Evolutionary conservation across 805 yeast species (phyloP).

Genomic region (Schwanniomyces pseudopolymorphus): DNA sequence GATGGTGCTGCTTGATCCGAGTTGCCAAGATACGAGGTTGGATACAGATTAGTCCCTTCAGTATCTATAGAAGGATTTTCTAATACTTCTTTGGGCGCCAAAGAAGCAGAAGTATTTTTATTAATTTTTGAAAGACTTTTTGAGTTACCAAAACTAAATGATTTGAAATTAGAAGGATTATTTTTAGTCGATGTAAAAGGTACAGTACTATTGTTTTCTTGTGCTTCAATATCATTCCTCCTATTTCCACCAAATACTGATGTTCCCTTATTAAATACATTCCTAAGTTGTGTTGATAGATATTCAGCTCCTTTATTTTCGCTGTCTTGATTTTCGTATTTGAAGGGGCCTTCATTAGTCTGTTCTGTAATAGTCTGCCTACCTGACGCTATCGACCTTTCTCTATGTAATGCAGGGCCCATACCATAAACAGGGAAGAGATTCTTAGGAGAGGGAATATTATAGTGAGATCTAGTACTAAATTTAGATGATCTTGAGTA

Average conservation of each 20-base stretch:
- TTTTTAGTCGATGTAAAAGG: background rate
- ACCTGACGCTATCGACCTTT: conserved; percentile 53
- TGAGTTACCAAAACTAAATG: background rate
- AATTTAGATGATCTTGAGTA: conserved; percentile 5
- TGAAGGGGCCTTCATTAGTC: conserved; percentile 2
- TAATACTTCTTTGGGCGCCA: background rate
- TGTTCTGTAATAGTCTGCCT: background rate
- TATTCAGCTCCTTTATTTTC: background rate
- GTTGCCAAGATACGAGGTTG: background rate
- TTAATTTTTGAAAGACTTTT: no score
- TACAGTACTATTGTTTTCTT: background rate
- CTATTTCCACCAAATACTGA: background rate
- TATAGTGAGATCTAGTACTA: conserved; percentile 2
- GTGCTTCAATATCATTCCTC: background rate
- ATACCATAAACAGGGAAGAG: conserved; percentile 80
- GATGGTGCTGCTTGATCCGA: background rate
- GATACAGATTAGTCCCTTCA: background rate
- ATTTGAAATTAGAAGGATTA: background rate
- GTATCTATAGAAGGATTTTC: background rate
- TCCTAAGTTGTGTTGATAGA: background rate
- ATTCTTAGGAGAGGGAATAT: conserved; percentile 59
- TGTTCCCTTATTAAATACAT: background rate
- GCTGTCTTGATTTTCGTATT: background rate
- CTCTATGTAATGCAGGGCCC: conserved; percentile 63
- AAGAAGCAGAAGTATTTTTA: background rate